Evolutionary conservation across 2,329 filamentous ascomycete species (phyloP), one percentile per base, ranked within the genome.

Genomic region (Colletotrichum graminicola): DNA sequence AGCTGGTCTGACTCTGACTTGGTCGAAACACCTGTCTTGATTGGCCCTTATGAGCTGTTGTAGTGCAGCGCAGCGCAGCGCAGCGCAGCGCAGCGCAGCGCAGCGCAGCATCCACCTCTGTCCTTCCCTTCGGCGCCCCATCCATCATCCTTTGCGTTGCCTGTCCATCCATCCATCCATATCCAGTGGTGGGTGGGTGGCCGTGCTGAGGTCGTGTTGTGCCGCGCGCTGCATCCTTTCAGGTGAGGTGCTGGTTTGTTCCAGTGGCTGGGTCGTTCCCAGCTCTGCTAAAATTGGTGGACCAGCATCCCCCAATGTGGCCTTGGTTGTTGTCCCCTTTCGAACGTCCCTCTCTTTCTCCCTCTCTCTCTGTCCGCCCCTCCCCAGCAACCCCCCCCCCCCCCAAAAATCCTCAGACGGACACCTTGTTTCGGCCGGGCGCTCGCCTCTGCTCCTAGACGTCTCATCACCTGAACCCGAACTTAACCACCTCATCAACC

Each of bases 401-500:
- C 64, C 56, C 67, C 68, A 65, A 36, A 71, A 68, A 70, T 72
- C 70, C 70, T 70, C 70, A 72, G 70, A 72, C 70, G 68, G 65
- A 54, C 34, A 72, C 66, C 70, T 66, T 71, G 70, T 72, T 72
- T 72, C 70, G 70, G 61, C 66, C 51, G 55, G 66, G 70, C 70
- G 51, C 69, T 69, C 69, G 69, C 69, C 69, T 72, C 70, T 72
- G 62, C 60, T 66, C 41, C 69, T 34, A 61, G 69, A 69, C 70
- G 70, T 72, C 70, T 72, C 70, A 72, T 71, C 70, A 71, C 70
- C 66, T 72, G 70, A 62, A 62, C 61, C 61, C 18, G 61, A 72
- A 72, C 70, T 72, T 71, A 71, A 72, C 66, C 70, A 72, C 70
- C 70, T 66, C 70, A 71, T 71, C 66, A 69, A 52, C 65, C 62